Conservation (phyloP, 108 stramenopile genomes). For the Poteriospumella lacustris region DNA sequence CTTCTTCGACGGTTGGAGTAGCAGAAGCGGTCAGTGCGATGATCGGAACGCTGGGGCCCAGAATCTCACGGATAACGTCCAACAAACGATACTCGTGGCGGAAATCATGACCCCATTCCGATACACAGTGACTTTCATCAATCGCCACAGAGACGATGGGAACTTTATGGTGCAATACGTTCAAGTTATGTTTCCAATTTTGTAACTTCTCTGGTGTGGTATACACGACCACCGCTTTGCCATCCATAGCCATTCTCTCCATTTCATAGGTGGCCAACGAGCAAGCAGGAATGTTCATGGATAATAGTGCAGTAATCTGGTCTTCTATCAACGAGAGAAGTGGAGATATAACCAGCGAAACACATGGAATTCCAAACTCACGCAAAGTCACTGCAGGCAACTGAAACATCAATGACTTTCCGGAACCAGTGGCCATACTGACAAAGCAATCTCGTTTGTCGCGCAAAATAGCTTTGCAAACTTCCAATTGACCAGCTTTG, state of each 20-base stretch:
- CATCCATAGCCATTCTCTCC: background rate
- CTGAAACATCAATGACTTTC: background rate
- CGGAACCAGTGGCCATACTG: slow-evolving; percentile 3
- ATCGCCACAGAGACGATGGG: slow-evolving; percentile 68
- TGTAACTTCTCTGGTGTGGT: background rate
- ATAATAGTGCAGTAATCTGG: background rate
- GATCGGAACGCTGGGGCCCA: slow-evolving; percentile 54
- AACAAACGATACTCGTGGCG: slow-evolving; percentile 70
- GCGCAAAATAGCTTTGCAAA: background rate
- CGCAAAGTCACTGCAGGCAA: background rate
- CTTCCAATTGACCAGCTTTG: background rate
- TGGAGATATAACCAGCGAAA: background rate
- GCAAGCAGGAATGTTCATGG: background rate
- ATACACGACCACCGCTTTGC: background rate
- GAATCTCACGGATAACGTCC: slow-evolving; percentile 56
- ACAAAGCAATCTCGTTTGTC: slow-evolving; percentile 5
- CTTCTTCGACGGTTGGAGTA: slow-evolving; percentile 71
- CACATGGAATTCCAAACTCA: background rate
- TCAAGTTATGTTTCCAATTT: background rate
- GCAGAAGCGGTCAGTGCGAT: slow-evolving; percentile 90
- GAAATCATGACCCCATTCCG: slow-evolving; percentile 91
- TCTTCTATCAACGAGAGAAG: slow-evolving; percentile 7
- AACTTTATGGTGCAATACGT: background rate
- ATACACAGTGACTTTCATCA: slow-evolving; percentile 89
- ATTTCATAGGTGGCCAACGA: background rate